Conservation (phyloP, 1,284 basidiomycete genomes). For the Pseudozyma flocculosa region DNA sequence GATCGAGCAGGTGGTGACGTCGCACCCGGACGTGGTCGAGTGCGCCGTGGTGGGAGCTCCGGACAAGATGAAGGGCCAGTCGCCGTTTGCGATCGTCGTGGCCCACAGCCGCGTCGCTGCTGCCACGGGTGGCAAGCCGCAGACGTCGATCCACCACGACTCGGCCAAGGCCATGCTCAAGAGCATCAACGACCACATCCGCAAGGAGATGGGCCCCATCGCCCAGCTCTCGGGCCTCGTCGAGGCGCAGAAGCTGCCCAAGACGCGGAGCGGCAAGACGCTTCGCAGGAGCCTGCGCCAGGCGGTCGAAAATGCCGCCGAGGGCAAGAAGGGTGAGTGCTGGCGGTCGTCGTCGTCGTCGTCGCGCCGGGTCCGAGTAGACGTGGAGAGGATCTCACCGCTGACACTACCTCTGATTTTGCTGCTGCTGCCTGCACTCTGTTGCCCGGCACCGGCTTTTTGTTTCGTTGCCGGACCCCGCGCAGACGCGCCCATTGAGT, state of each 20-base stretch:
- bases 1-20: constrained; percentile 47
- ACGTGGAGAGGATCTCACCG: too few relatives aligned
- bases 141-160: constrained; percentile 17
- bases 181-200: constrained; percentile 44
- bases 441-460: background rate
- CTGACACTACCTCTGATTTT: too few relatives aligned
- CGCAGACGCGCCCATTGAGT: background rate
- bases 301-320: constrained; percentile 45
- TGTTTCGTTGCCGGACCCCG: background rate
- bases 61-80: constrained; percentile 52
- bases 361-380: too few relatives aligned
- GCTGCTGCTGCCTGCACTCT: too few relatives aligned
- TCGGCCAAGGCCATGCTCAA: constrained; percentile 34
- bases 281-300: constrained; percentile 35
- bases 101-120: constrained; percentile 21
- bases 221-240: constrained; percentile 42
- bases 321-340: constrained; percentile 30
- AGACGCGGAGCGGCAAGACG: constrained; percentile 53
- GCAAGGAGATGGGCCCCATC: constrained; percentile 50
- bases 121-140: constrained; percentile 11
- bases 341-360: too few relatives aligned
- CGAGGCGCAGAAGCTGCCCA: constrained; percentile 45
- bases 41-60: constrained; percentile 55
- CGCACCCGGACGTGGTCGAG: constrained; percentile 37
- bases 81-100: constrained; percentile 52